Percentiles rank a stretch among this genome's conserved stretches.
Evolutionary conservation across 768 basidiomycete species (phyloP).

Genomic region (Mycena maculata): DNA sequence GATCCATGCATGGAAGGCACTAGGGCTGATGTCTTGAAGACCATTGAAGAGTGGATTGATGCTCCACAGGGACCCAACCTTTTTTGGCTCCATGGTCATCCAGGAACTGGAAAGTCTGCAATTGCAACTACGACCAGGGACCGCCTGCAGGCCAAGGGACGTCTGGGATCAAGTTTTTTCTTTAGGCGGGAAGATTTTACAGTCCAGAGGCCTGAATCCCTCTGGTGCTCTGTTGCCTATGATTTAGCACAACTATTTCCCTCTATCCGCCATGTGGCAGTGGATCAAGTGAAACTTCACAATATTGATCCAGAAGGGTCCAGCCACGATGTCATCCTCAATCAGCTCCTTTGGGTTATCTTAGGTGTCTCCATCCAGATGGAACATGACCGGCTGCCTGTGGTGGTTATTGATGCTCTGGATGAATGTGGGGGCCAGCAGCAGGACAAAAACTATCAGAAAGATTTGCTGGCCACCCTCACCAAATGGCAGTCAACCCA

Average conservation of each 20-base stretch:
- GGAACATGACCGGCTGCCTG: neutral
- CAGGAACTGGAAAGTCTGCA: constrained; percentile 19
- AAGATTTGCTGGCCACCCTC: neutral
- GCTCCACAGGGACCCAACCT: constrained; percentile 6
- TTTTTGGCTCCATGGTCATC: constrained; percentile 17
- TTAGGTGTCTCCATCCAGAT: neutral
- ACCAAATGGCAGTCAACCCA: neutral
- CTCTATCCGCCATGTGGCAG: neutral
- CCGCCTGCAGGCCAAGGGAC: neutral
- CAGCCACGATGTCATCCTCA: neutral
- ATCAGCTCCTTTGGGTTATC: neutral
- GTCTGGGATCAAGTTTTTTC: neutral
- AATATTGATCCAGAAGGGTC: neutral
- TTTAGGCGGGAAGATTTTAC: constrained; percentile 14
- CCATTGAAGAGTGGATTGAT: neutral
- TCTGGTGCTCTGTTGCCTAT: constrained; percentile 20
- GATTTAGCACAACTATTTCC: constrained; percentile 13
- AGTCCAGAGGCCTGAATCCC: neutral
- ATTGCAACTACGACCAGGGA: constrained; percentile 1
- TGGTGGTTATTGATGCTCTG: constrained; percentile 21
- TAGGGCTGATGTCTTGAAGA: neutral
- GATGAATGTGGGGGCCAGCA: constrained; percentile 13
- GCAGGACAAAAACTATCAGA: neutral
- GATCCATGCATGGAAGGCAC: too few species aligned
- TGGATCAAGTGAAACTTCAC: neutral